phyloP scores from a whole-genome alignment of 2,329 filamentous ascomycete species.

The Furcasterigmium furcatum region DNA sequence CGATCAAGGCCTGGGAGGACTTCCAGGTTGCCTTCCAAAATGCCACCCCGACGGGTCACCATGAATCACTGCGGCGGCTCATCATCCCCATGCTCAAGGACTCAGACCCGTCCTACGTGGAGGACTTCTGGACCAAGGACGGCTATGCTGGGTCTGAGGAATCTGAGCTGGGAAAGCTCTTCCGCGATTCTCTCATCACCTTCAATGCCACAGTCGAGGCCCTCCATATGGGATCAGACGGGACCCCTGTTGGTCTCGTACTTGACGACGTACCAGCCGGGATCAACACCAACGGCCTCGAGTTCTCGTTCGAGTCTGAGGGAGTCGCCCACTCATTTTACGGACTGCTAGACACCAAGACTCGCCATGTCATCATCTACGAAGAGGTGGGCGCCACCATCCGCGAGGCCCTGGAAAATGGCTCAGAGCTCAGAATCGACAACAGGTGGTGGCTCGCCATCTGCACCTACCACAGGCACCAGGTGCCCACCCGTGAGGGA shows the following conservation, averaged over 20 bases:
- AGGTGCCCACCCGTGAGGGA: conserved; percentile 7
- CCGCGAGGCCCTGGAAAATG: too few relatives aligned
- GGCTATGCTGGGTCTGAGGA: conserved; percentile 11
- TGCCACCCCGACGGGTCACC: too few relatives aligned
- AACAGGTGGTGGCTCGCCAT: conserved; percentile 10
- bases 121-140: conserved; percentile 13
- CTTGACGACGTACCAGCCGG: background rate
- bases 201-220: conserved; percentile 5
- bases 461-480: conserved; percentile 9
- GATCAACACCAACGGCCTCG: too few relatives aligned
- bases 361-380: too few relatives aligned
- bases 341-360: too few relatives aligned
- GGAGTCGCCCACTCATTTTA: too few relatives aligned
- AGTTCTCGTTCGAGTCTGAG: too few relatives aligned
- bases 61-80: too few relatives aligned
- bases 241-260: background rate
- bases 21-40: conserved; percentile 2
- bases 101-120: conserved; percentile 11
- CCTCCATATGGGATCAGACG: background rate
- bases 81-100: background rate
- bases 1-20: conserved; percentile 7
- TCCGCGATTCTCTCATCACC: conserved; percentile 5
- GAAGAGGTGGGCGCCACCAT: too few relatives aligned
- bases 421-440: conserved; percentile 1
- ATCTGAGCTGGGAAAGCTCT: conserved; percentile 6